Evolutionary conservation across 1,284 basidiomycete genomes (phyloP), one percentile per base, ranked within the genome.

Genomic region (Termitomyces sp.): DNA sequence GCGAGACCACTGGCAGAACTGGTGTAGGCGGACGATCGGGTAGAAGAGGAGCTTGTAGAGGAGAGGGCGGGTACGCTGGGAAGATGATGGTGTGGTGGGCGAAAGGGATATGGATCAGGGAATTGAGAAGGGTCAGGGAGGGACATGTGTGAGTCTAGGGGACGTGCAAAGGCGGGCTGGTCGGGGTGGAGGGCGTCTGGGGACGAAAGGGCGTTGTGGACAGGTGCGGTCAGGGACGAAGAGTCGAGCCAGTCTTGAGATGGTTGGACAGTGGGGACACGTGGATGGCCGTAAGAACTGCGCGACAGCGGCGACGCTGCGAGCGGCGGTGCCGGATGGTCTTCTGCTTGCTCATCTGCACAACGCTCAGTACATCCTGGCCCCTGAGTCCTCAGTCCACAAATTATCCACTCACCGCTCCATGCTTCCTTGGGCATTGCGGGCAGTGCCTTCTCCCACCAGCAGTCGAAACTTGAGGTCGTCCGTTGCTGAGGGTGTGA

Each of bases 11-110:
- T 84, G 52, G 82, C 85, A 28, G 81, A 82, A 65, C 77, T 84
- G 24, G 86, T 84, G 65, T 88, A 88, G 9, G 87, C 85, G 8
- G 87, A 89, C 2, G 88, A 90, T 55, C 88, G 80, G 6, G 86
- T 82, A 3, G 87, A 90, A 9, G 85, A 83, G 1, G 87, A 87
- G 50, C 79, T 79, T 40, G 80, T 78, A 3, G 83, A 85, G 3
- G 86, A 88, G 50, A 88, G 80, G 19, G 82, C 73, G 4, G 82
- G 81, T 40, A 75, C 75, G 36, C 72, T 67, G 5, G 73, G 70
- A 5, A 73, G 68, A 57, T 74, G 69, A 45, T 75, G 71, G 38
- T 72, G 75, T n/a, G 72, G 70, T 24, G 69, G 69, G 46, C 75
- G 77, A 64, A 73, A 78, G 26, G 81, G 78, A 67, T 82, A 74